A percentile compares a stretch with the other conserved stretches of the same genome.
phyloP scores from a whole-genome alignment of 176 grass and related monocot genomes.

The Eragrostis nindensis region DNA sequence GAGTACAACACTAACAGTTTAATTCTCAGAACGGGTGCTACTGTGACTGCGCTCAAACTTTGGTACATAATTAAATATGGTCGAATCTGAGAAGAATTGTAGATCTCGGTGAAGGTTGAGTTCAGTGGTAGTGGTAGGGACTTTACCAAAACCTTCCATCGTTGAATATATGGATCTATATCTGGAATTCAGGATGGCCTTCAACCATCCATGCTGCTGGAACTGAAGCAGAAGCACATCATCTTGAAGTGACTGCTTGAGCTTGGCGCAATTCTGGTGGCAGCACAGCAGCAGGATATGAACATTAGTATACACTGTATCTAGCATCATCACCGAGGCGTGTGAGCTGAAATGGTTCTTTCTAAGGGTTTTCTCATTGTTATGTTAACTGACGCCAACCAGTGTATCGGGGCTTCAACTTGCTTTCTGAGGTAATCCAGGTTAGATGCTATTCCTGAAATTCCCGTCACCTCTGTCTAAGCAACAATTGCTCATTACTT shows the following conservation, averaged over 20 bases:
- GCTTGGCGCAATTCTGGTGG: conserved; percentile 8
- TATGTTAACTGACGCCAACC: background rate
- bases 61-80: background rate
- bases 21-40: background rate
- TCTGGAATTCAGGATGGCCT: background rate
- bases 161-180: background rate
- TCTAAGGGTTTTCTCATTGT: conserved; percentile 12
- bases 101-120: background rate
- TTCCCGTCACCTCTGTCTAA: background rate
- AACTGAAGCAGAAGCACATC: background rate
- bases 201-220: background rate
- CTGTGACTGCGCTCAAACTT: background rate
- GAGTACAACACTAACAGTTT: background rate
- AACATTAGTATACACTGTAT: background rate
- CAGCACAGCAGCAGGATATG: background rate
- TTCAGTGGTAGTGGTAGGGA: background rate
- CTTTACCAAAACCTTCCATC: background rate
- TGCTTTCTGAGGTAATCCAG: background rate
- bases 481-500: conserved; percentile 19
- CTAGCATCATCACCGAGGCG: background rate
- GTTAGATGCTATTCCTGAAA: conserved; percentile 24
- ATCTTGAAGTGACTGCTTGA: conserved; percentile 10
- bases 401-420: conserved; percentile 1
- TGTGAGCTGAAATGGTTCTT: conserved; percentile 15
- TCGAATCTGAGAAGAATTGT: too few relatives aligned